Conservation (phyloP, 352 stramenopile species). For the Phytophthora pinifolia region DNA sequence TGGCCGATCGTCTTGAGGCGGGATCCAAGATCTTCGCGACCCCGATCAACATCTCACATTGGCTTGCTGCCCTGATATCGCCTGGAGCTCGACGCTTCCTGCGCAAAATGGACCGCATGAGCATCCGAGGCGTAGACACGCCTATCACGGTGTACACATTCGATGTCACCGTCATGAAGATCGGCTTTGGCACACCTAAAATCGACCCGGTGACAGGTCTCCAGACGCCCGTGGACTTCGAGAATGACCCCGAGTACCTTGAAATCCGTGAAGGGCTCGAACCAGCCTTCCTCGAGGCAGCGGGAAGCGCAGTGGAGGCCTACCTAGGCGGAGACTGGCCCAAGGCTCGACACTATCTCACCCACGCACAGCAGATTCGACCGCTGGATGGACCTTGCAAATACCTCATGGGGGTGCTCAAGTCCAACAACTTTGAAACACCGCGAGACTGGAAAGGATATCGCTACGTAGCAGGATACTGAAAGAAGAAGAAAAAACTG, state of each 20-base stretch:
- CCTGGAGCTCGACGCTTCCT: constrained; percentile 70
- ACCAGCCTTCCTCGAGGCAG: constrained; percentile 76
- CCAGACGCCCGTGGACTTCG: constrained; percentile 76
- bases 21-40: constrained; percentile 93
- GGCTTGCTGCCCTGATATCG: constrained; percentile 72
- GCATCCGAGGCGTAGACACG: constrained; percentile 75
- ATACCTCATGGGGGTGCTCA: constrained; percentile 90
- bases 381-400: constrained; percentile 90
- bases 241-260: constrained; percentile 82
- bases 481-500: too few species aligned
- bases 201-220: constrained; percentile 58
- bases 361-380: constrained; percentile 70
- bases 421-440: constrained; percentile 79
- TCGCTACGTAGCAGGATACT: constrained; percentile 85
- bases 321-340: constrained; percentile 78
- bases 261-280: constrained; percentile 83
- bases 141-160: constrained; percentile 88
- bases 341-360: constrained; percentile 73
- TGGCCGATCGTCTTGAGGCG: constrained; percentile 93
- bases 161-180: constrained; percentile 81
- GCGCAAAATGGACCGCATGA: constrained; percentile 87
- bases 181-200: constrained; percentile 73
- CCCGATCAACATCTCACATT: constrained; percentile 86
- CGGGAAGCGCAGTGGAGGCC: constrained; percentile 61
- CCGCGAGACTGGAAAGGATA: constrained; percentile 93